Evolutionary conservation across 306 rosid genomes (phyloP), one percentile per base, ranked within the genome.

Genomic region (Alnus glutinosa): DNA sequence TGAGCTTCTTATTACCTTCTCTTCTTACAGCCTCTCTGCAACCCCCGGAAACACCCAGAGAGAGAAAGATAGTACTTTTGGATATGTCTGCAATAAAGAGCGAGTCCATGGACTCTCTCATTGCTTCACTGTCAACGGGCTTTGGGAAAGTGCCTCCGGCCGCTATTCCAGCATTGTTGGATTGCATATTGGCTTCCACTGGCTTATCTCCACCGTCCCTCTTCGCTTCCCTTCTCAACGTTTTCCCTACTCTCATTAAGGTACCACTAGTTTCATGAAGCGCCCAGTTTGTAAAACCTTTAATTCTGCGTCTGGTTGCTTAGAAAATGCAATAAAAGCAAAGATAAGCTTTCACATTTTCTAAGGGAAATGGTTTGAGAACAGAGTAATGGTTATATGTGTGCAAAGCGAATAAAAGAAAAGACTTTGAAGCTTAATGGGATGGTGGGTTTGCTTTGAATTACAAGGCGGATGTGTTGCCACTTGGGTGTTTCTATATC

Each of bases 121-220:
- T 83, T 32, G 83, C 76, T 70, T 88, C 94, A 7, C 76, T 94
- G 19, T 85, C 86, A 0, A 70, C 80, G 55, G 90, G 97, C 89
- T 88, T 92, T 80, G 52, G 74, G 64, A 87, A 84, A 78, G 90
- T 92, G 39, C 96, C 93, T 74, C 87, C 85, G 39, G 86, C 86
- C 5, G 92, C 98, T 7, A 85, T 94, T 78, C 94, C 96, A 51
- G 83, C 91, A 5, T 78, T 88, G 83, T 80, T 94, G 49, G 98
- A 94, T 76, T 94, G 97, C 85, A 81, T 94, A 63, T 66, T 92
- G 54, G 75, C 83, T 30, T 87, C 98, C 23, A 92, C 98, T 16
- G 86, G 84, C 67, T 76, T 86, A 76, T 87, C 98, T 57, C 86
- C 93, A 23, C 32, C 80, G 6, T 62, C 80, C 23, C 92, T 94